phyloP scores from a whole-genome alignment of 208 protist species.

The Trypanosoma lewisi region DNA sequence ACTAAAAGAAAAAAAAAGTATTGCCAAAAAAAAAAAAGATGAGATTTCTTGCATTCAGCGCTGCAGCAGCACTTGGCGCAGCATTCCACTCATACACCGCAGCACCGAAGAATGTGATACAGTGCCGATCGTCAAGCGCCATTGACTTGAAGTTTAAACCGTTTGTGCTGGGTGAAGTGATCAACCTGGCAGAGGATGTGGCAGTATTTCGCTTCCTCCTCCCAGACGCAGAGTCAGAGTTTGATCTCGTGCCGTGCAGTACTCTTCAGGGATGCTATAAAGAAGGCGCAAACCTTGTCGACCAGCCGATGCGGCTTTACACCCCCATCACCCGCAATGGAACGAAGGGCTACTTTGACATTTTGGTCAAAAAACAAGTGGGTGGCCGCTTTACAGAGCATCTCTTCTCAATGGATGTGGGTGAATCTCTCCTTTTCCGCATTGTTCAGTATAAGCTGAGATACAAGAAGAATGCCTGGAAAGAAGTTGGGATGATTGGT shows the following conservation, averaged over 20 bases:
- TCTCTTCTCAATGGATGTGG: conserved; percentile 81
- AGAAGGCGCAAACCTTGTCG: conserved; percentile 72
- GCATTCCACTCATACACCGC: conserved; percentile 54
- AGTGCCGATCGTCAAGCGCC: conserved; percentile 39
- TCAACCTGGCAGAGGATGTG: conserved; percentile 84
- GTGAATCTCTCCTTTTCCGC: conserved; percentile 78
- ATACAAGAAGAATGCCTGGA: conserved; percentile 80
- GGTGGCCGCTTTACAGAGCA: conserved; percentile 83
- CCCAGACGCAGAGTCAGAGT: conserved; percentile 54
- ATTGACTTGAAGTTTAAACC: conserved; percentile 75
- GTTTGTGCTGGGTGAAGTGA: conserved; percentile 82
- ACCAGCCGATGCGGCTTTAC: conserved; percentile 89
- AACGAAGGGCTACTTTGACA: conserved; percentile 87
- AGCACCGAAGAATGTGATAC: conserved; percentile 36
- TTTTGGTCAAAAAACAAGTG: conserved; percentile 84
- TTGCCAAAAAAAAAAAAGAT: conserved; percentile 5
- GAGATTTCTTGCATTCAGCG: conserved; percentile 58
- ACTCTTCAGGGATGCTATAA: conserved; percentile 85
- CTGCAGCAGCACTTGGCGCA: conserved; percentile 45
- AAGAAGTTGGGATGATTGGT: conserved; percentile 84
- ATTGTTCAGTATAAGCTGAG: conserved; percentile 76
- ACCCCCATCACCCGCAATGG: conserved; percentile 88
- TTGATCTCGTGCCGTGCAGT: conserved; percentile 75
- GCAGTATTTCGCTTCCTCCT: conserved; percentile 88
- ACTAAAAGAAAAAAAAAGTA: not conserved